Base-by-base conservation (phyloP, 1,139 yeast genomes). In the Meyerozyma guilliermondii region DNA sequence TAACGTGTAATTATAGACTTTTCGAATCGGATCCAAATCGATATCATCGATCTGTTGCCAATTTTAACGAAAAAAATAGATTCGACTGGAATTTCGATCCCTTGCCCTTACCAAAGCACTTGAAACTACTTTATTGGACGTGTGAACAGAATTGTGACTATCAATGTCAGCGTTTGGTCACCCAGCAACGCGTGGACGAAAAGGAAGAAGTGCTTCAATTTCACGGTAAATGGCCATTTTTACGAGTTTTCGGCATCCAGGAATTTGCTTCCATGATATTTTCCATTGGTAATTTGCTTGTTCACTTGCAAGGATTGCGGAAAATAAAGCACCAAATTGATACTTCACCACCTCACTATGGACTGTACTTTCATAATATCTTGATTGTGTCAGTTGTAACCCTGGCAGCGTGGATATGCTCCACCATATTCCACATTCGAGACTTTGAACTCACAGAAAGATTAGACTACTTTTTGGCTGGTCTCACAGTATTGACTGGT, bases 191-290 rank as follows among this genome's bases (percentile, higher is more conserved):
- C 18, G 66, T 68, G 16, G 52, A 64, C 3, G 45, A 54, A 8
- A 69, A 71, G 7, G 73, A 76, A 42, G 81, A 79, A 43, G 66
- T 87, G 2, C 75, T 75, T 39, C 98, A 92, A 58, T 92, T 88
- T 63, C 98, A 92, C 60, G 98, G 98, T 0, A 92, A 92, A 63
- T 92, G 98, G 98, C 98, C 98, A 2, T 92, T 92, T 55, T 51
- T 68, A 35, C 72, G 98, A 43, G 56, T 85, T 1, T 63, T 72
- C 16, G 95, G 95, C 0, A 69, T 86, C 26, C 98, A 92, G 59
- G 98, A 92, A 58, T 66, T 89, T 0, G 84, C 83, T 13, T 83
- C 95, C n/a, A 80, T 85, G 2, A 26, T 88, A 1, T 92, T 92
- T 61, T 86, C 96, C 10, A 50, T 91, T 8, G 82, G 87, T 7